Evolutionary conservation across 2,329 filamentous ascomycete species (phyloP), one percentile per base, ranked within the genome.

Genomic region (Pyricularia pennisetigena): DNA sequence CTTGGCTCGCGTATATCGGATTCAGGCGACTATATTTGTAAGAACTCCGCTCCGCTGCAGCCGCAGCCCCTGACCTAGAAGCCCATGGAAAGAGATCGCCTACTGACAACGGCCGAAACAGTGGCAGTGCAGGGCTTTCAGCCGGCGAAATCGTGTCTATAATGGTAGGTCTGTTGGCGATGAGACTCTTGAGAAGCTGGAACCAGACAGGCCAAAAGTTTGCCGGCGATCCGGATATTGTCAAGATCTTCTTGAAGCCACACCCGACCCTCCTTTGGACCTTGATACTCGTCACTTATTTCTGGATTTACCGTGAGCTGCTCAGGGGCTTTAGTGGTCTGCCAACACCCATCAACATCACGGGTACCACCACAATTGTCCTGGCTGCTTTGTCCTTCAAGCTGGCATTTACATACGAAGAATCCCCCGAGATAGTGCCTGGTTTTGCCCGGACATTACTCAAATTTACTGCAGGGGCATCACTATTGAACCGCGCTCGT

Each of bases 131-230:
- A 14, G 32, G 29, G 16, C 30, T 24, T n/a, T 4, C 26, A 20
- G 5, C 59, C 29, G 57, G 49, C 41, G 54, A 68, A 14, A 24
- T 62, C 23, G 10, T 62, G 23, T 65, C 76, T 8, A 71, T 75
- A 1, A 57, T 85, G 16, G 73, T 83, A 35, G 81, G 91, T 0
- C 81, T 94, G 8, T 74, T 83, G 1, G 79, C 86, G 8, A 85
- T 92, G 67, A 86, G 94, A 49, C 73, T 97, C 2, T 80, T 88
- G 54, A 83, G 92, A 62, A 86, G 90, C 68, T 99, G 94, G 94
- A 98, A 98, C 75, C 95, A 98, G 77, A 98, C 95, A 0, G 95
- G 95, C 4, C 94, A 98, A 75, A 99, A 99, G 77, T 94, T 93
- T 73, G 90, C 95, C 1, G 94, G 94, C n/a, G 90, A 90, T 57